Base-by-base conservation (phyloP, 1,284 basidiomycete species). In the Apiotrichum domesticum region DNA sequence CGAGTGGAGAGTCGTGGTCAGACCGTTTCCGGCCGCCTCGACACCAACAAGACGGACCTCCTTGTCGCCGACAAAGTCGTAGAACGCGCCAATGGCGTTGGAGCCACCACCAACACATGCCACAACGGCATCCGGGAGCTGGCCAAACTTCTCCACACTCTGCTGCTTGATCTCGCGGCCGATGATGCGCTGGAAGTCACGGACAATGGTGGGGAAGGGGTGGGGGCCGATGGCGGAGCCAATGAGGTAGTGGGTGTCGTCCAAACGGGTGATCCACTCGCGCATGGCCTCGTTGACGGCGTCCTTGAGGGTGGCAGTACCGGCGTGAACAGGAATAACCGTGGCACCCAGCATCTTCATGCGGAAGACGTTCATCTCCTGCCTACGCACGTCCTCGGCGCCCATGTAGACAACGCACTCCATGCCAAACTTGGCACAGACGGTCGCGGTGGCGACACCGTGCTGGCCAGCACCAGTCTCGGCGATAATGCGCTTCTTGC, bases 381-480 rank as follows among this genome's bases (percentile, higher is more conserved):
- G 96, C 44, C 96, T 82, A 41, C 92, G 83, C 29, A 97, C 94
- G 76, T 98, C 96, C 77, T 98, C 95, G n/a, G 90, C 85, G 54
- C 96, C 96, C 95, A 99, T 98, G 79, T 94, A 98, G 65, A 99
- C 83, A 66, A 96, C 79, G 73, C 96, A 99, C 75, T 98, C 87
- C 80, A 98, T 72, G 13, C 91, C 94, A 69, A 98, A 98, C 67
- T 90, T 89, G 49, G 95, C 95, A 67, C 96, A 98, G 8, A 92
- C 96, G 2, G 95, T 98, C 0, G 96, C 96, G 42, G 95, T 98
- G 8, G 96, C 96, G 21, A 98, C 94, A 75, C 96, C 96, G 76
- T 99, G 96, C 75, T 98, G 95, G 35, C 96, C 96, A 0, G 96
- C 95, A 60, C 95, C 95, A 1, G 96, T 98, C 80, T 99, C 96